phyloP scores from a whole-genome alignment of 331 rosid species.

The Rosa hybrid region DNA sequence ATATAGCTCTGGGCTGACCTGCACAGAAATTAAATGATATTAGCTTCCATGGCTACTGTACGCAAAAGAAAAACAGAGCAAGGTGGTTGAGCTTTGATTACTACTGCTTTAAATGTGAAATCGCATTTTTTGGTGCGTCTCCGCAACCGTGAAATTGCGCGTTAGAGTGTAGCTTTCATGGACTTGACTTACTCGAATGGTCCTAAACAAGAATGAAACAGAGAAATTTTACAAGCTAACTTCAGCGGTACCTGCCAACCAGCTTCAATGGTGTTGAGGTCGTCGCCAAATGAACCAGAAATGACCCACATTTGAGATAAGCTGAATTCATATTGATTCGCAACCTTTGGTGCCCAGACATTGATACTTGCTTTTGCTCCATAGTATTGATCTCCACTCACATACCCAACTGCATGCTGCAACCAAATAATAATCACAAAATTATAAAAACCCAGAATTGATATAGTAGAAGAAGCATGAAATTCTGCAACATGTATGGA shows the following conservation, averaged over 20 bases:
- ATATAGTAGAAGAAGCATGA: conserved; percentile 11
- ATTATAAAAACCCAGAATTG: conserved; percentile 1
- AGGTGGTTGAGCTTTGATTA: conserved; percentile 47
- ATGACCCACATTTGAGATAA: conserved; percentile 97
- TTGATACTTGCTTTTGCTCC: conserved; percentile 96
- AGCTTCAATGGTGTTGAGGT: conserved; percentile 95
- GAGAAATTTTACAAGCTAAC: neutral
- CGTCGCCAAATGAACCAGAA: conserved; percentile 93
- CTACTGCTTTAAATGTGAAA: conserved; percentile 42
- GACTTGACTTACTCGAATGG: neutral
- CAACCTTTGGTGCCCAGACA: conserved; percentile 88
- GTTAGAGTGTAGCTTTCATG: conserved; percentile 13
- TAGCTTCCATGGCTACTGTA: conserved; percentile 30
- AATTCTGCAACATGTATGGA: conserved; percentile 31
- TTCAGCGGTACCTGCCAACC: conserved; percentile 85
- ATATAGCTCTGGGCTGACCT: conserved; percentile 99
- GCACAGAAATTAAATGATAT: conserved; percentile 42
- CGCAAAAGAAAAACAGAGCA: conserved; percentile 16
- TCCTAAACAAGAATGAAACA: neutral
- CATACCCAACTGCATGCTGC: conserved; percentile 99
- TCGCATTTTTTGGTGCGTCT: neutral
- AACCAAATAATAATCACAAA: neutral
- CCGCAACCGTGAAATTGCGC: neutral
- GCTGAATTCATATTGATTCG: conserved; percentile 83
- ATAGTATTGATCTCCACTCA: conserved; percentile 73